Base-by-base conservation (phyloP, 495 filamentous ascomycete genomes). In the Astrothelium subdiscretum region DNA sequence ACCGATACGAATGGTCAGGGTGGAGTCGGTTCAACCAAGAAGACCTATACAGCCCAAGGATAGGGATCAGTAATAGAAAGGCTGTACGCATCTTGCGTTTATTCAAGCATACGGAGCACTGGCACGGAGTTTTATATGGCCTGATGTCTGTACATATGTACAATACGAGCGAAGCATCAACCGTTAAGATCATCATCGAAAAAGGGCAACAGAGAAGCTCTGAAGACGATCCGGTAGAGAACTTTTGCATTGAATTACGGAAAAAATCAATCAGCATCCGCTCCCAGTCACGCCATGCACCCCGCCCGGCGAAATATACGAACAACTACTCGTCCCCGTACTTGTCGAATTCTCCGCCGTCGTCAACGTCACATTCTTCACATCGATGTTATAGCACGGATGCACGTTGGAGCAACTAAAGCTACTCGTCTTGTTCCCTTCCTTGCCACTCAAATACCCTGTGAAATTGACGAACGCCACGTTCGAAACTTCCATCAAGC, bases 391-490 rank as follows among this genome's bases (percentile, higher is more conserved):
- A 42, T 59, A 66, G 61, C 64, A 66, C 11, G 64, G 64, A 24
- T 66, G 52, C 29, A 40, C 38, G 29, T 61, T 54, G 5, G 48
- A 54, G 24, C 48, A 54, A 29, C 48, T 54, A 24, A 54, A 54
- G 10, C 11, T 8, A 29, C 48, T 54, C 6, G 48, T 54, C 24
- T 54, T 71, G 1, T 62, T 61, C 32, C 32, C 40, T 52, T 31
- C 60, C 20, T 57, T 29, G 11, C 63, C 59, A 59, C 66, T 61
- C 31, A 78, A 65, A 61, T 72, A 77, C 5, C 81, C 80, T 11
- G 78, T 81, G 63, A 83, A 83, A 62, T 83, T 83, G 26, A 79
- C 74, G 68, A 79, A 83, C 0, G 71, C 71, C 29, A 84, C 67
- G 58, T 83, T 77, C 8, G 72, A 75, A 32, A 84, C 69, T 35